phyloP scores from a whole-genome alignment of 129 eudicot species.

The Artemisia tridentata region DNA sequence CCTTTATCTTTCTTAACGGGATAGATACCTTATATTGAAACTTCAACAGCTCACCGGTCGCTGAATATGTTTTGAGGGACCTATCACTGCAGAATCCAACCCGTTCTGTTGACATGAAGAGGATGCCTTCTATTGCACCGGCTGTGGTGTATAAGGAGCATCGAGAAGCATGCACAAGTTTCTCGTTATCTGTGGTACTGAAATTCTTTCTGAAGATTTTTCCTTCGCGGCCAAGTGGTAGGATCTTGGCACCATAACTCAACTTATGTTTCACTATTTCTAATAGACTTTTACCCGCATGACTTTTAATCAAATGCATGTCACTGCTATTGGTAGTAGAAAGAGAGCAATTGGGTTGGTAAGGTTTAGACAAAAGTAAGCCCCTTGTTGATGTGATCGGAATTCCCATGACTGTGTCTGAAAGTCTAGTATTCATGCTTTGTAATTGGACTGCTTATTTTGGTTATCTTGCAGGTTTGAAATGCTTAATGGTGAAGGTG shows the following conservation, averaged over 20 bases:
- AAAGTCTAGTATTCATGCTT: slow-evolving; percentile 24
- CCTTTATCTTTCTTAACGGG: slow-evolving; percentile 22
- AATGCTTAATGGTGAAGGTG: slow-evolving; percentile 10
- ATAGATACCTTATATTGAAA: slow-evolving; percentile 35
- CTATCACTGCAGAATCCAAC: slow-evolving; percentile 37
- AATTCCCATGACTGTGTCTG: slow-evolving; percentile 5
- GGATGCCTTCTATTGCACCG: slow-evolving; percentile 38
- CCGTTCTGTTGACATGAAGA: slow-evolving; percentile 38
- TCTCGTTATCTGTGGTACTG: slow-evolving; percentile 22
- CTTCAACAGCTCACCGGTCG: slow-evolving; percentile 28
- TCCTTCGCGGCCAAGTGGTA: slow-evolving; percentile 24
- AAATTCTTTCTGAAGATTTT: slow-evolving; percentile 30
- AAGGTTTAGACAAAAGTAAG: slow-evolving; percentile 21
- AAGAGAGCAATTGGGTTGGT: neutral
- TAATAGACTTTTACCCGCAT: slow-evolving; percentile 14
- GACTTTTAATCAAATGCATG: slow-evolving; percentile 14
- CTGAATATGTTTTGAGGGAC: slow-evolving; percentile 29
- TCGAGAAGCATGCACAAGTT: slow-evolving; percentile 29
- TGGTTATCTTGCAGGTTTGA: neutral
- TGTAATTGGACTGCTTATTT: neutral
- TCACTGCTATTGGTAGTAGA: slow-evolving; percentile 17
- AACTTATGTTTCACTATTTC: slow-evolving; percentile 41
- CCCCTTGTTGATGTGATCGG: slow-evolving; percentile 30
- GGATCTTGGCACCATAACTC: slow-evolving; percentile 34
- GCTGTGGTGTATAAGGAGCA: slow-evolving; percentile 41